phyloP scores from a whole-genome alignment of 2,329 filamentous ascomycete species.

The Aureobasidium sp. region DNA sequence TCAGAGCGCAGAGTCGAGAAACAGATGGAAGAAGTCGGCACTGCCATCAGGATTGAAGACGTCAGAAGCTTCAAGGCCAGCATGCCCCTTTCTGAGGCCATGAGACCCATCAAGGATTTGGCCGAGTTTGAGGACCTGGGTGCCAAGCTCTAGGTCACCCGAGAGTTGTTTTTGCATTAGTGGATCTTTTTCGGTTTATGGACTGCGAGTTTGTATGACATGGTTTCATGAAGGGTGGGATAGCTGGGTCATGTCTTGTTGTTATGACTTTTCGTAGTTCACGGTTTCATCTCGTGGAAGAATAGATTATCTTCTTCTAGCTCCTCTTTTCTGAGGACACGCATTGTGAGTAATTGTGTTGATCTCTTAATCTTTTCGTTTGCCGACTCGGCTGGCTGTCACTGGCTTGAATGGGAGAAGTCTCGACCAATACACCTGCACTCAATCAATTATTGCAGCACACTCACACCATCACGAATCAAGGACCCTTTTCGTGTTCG shows the following conservation, averaged over 20 bases:
- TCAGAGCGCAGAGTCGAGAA: slow-evolving; percentile 18
- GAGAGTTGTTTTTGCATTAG: background rate
- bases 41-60: slow-evolving; percentile 58
- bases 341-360: background rate
- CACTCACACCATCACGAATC: too few relatives aligned
- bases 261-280: background rate
- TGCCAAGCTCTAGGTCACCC: slow-evolving; percentile 54
- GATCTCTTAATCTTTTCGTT: background rate
- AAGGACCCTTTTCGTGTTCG: too few relatives aligned
- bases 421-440: background rate
- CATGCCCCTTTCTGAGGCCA: slow-evolving; percentile 63
- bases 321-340: background rate
- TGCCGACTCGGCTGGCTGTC: background rate
- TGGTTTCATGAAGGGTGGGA: slow-evolving; percentile 7
- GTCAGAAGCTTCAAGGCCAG: slow-evolving; percentile 73
- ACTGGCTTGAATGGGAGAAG: background rate
- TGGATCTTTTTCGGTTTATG: background rate
- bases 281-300: background rate
- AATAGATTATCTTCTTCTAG: background rate
- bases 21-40: slow-evolving; percentile 26
- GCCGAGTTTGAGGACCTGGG: slow-evolving; percentile 80
- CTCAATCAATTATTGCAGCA: background rate
- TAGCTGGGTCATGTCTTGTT: slow-evolving; percentile 5
- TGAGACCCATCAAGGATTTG: slow-evolving; percentile 64
- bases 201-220: background rate